phyloP scores from a whole-genome alignment of 2,329 filamentous ascomycete genomes.

The Fusarium sp. region DNA sequence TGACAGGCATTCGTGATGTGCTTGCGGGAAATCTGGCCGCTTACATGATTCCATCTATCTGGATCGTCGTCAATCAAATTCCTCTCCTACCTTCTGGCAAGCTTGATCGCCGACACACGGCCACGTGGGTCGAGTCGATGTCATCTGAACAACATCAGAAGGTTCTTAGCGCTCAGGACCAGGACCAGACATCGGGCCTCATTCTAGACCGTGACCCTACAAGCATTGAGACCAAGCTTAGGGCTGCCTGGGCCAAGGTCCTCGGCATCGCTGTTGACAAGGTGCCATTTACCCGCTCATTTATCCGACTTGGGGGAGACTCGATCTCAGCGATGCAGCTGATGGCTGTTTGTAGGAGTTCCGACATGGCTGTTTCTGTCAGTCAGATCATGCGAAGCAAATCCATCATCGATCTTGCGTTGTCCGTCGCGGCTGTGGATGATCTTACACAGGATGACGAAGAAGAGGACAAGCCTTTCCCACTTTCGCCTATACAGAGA shows the following conservation, averaged over 20 bases:
- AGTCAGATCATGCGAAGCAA: constrained; percentile 38
- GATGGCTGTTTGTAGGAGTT: constrained; percentile 34
- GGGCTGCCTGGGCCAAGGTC: constrained; percentile 24
- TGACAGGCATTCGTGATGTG: constrained; percentile 17
- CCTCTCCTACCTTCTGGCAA: constrained; percentile 31
- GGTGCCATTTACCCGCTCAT: constrained; percentile 32
- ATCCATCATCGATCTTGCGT: constrained; percentile 37
- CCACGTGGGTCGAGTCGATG: constrained; percentile 20
- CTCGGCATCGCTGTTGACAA: constrained; percentile 5
- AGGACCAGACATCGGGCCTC: background rate
- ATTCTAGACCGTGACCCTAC: constrained; percentile 21
- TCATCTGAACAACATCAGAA: constrained; percentile 6
- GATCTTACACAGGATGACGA: constrained; percentile 3
- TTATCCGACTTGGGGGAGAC: constrained; percentile 35
- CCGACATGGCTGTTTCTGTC: constrained; percentile 23
- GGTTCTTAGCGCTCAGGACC: constrained; percentile 15
- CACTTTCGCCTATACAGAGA: constrained; percentile 24
- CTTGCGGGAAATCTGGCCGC: constrained; percentile 12
- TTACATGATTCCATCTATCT: constrained; percentile 36
- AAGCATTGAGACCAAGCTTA: constrained; percentile 10
- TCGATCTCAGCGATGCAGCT: constrained; percentile 40
- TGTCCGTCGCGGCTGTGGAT: background rate
- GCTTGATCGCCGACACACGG: constrained; percentile 14
- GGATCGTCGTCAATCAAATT: constrained; percentile 21
- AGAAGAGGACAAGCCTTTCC: background rate